Evolutionary conservation across 2,329 filamentous ascomycete genomes (phyloP).

Genomic region (Fusarium globosum): DNA sequence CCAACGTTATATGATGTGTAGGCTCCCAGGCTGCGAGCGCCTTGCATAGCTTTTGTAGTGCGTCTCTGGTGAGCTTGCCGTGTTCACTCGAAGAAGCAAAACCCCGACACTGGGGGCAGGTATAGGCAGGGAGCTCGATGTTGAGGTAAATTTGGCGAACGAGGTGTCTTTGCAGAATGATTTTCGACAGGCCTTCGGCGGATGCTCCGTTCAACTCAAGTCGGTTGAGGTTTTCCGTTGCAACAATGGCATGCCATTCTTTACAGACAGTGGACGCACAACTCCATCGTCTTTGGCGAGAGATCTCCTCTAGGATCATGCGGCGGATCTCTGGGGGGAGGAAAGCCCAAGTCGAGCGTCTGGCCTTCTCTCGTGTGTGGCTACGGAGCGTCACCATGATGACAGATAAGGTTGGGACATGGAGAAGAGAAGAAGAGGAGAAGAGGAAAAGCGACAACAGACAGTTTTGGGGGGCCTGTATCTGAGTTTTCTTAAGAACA

Average conservation of each 20-base stretch:
- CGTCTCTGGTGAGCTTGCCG: not conserved
- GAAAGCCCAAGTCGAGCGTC: not conserved
- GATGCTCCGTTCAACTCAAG: not conserved
- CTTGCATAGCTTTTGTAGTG: not conserved
- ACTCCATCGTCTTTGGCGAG: not conserved
- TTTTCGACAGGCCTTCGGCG: not conserved
- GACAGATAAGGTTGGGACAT: not conserved
- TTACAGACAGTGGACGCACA: not conserved
- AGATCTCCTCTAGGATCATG: not conserved
- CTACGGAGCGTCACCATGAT: not conserved
- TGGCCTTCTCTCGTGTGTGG: not conserved
- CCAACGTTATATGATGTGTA: not conserved
- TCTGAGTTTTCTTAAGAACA: not conserved
- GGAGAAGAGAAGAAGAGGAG: not conserved
- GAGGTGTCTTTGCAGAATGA: not conserved
- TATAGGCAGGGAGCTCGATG: not conserved
- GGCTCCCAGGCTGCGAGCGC: not conserved
- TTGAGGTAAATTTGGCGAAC: not conserved
- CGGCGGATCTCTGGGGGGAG: not conserved
- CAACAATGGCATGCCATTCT: not conserved
- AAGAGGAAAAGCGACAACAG: not conserved
- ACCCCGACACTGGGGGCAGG: not conserved
- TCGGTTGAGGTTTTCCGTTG: not conserved
- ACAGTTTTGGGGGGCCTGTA: not conserved
- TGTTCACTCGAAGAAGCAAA: fast-evolving